Percentiles rank a stretch among this genome's conserved stretches.
Conservation (phyloP, 1,284 basidiomycete genomes). For the Ustilago nuda region DNA sequence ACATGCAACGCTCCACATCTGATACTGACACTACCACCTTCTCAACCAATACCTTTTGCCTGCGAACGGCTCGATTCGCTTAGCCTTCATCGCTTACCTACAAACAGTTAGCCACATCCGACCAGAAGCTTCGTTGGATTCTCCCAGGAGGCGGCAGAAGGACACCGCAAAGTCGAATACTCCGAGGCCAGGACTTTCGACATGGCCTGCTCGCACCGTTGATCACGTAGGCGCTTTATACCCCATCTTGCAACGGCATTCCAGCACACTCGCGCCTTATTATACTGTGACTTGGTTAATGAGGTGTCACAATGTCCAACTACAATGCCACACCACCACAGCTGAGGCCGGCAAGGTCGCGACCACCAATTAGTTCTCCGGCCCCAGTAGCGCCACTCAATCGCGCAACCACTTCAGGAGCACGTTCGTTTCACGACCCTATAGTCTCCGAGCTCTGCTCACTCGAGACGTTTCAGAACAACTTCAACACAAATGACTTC, state of each 20-base stretch:
- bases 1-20: constrained; percentile 5
- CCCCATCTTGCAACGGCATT: neutral
- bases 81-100: no score
- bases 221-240: neutral
- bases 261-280: no score
- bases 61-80: no score
- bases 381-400: constrained; percentile 28
- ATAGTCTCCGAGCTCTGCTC: constrained; percentile 76
- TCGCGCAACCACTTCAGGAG: constrained; percentile 26
- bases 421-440: constrained; percentile 71
- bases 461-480: constrained; percentile 77
- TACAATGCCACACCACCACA: constrained; percentile 39
- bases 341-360: constrained; percentile 28
- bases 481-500: constrained; percentile 92
- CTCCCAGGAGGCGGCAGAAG: no score
- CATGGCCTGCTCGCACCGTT: neutral
- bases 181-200: no score
- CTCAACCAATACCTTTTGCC: neutral
- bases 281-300: no score
- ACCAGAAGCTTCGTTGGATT: no score
- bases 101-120: no score
- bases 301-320: constrained; percentile 21
- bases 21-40: neutral
- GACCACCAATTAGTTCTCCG: constrained; percentile 34
- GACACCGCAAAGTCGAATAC: no score